Evolutionary conservation across 371 early-diverging fungal species (phyloP).

Genomic region (Syncephalastrum sp.): DNA sequence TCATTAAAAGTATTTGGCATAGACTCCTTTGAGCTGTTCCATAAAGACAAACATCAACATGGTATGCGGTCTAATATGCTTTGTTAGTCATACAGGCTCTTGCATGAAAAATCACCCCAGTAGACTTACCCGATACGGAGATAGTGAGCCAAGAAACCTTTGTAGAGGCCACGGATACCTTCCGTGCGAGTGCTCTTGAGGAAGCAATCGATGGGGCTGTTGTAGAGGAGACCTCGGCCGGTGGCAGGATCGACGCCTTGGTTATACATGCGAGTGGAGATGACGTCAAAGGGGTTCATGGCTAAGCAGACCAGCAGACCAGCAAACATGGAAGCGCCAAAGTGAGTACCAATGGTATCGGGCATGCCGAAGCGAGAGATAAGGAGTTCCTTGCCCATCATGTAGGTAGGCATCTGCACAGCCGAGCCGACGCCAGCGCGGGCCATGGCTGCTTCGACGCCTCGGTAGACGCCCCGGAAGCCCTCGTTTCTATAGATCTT

Average conservation of each 20-base stretch:
- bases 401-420: slow-evolving; percentile 92
- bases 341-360: slow-evolving; percentile 71
- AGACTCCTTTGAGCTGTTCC: slow-evolving; percentile 68
- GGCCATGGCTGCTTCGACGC: slow-evolving; percentile 87
- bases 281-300: slow-evolving; percentile 98
- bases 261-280: slow-evolving; percentile 94
- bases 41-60: slow-evolving; percentile 92
- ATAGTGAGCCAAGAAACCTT: slow-evolving; percentile 93
- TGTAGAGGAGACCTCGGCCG: slow-evolving; percentile 73
- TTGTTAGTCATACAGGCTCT: neutral
- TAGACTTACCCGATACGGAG: slow-evolving; percentile 83
- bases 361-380: slow-evolving; percentile 59
- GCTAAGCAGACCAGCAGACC: slow-evolving; percentile 85
- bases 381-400: slow-evolving; percentile 72
- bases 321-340: slow-evolving; percentile 77
- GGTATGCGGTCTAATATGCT: slow-evolving; percentile 80
- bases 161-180: slow-evolving; percentile 85
- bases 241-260: slow-evolving; percentile 72
- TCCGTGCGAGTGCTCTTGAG: slow-evolving; percentile 82
- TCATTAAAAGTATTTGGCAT: slow-evolving; percentile 25
- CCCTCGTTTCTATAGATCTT: slow-evolving; percentile 69
- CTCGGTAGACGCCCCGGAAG: slow-evolving; percentile 82
- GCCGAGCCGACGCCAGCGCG: slow-evolving; percentile 90
- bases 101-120: slow-evolving; percentile 2
- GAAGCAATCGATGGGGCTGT: slow-evolving; percentile 79